These are phyloP conservation scores for Plasmodium billcollinsi DNA, from an alignment of 169 alveolate genomes.

Conservation along the genomic window DNA sequence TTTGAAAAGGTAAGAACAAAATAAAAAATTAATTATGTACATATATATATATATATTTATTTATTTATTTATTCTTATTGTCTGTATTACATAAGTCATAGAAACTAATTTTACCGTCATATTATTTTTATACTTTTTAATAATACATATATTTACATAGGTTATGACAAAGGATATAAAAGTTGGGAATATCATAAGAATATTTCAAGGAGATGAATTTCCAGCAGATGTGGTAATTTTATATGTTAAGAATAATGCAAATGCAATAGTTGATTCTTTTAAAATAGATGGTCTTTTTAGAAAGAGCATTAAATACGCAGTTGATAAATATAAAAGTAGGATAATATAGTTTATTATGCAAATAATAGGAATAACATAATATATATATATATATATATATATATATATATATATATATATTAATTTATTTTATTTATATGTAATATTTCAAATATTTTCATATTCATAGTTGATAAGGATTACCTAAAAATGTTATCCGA, in stretches of 20 bases:
- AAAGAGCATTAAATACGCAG: constrained; percentile 59
- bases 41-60: too few relatives aligned
- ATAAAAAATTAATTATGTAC: background rate
- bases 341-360: too few relatives aligned
- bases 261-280: constrained; percentile 71
- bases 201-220: constrained; percentile 66
- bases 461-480: constrained; percentile 51
- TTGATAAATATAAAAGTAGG: constrained; percentile 74
- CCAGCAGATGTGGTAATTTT: constrained; percentile 78
- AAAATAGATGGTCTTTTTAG: constrained; percentile 66
- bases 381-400: constrained; percentile 4
- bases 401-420: background rate
- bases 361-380: too few relatives aligned
- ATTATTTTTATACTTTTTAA: background rate
- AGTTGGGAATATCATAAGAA: constrained; percentile 71
- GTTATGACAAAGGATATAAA: constrained; percentile 76
- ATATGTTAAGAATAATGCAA: constrained; percentile 52
- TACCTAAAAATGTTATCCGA: constrained; percentile 75
- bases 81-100: too few relatives aligned
- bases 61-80: too few relatives aligned
- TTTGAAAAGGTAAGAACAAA: constrained; percentile 57
- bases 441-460: background rate
- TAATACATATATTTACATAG: constrained; percentile 8
- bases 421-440: background rate
- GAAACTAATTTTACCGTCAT: too few relatives aligned